Evolutionary conservation across 169 alveolate genomes (phyloP), one percentile per base, ranked within the genome.

Genomic region (Plasmodium vivax): DNA sequence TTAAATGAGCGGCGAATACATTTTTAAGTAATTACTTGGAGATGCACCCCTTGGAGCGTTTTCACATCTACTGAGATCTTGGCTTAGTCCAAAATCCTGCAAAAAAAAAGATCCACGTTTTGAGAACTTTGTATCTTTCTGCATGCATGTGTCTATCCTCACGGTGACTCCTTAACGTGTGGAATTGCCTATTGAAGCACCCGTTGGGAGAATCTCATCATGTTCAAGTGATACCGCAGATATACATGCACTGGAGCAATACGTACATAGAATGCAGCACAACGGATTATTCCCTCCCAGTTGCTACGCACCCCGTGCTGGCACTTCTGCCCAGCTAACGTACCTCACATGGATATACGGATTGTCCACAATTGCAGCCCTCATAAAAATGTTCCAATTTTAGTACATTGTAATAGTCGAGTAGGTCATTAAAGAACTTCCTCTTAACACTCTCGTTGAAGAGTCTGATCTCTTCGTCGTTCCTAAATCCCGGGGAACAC

Each of bases 361-460:
- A 32, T 34, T 32, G 27, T 34, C 56, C 68, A 83, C 27, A 83
- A 30, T 14, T 27, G 38, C 1, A 0, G 34, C 36, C 16, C 32
- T 41, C 83, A 38, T 84, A 75, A 54, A 58, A 56, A 77, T 79
- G 14, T 38, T 51, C 41, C 12, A 56, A 41, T 54, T 80, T 79
- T 32, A 80, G 58, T 45, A 58, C 27, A 7, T 80, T 90, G 43
- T 36, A 90, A 90, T 80, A 90, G 16, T 79, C 84, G 83, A 54
- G 32, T 23, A 90, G 16, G 12, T 79, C 83, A 58, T 90, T 79
- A 79, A 56, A 27, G 47, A 90, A 47, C 10, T 80, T 90, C 72
- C 45, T 79, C 84, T 90, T 56, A 62, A 27, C 14, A 80, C 38
- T 68, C 36, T 62, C 83, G 16, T 62, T 30, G 58, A 85, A 85